phyloP scores from a whole-genome alignment of 2,329 filamentous ascomycete species.

The Leptographium radiaticola region DNA sequence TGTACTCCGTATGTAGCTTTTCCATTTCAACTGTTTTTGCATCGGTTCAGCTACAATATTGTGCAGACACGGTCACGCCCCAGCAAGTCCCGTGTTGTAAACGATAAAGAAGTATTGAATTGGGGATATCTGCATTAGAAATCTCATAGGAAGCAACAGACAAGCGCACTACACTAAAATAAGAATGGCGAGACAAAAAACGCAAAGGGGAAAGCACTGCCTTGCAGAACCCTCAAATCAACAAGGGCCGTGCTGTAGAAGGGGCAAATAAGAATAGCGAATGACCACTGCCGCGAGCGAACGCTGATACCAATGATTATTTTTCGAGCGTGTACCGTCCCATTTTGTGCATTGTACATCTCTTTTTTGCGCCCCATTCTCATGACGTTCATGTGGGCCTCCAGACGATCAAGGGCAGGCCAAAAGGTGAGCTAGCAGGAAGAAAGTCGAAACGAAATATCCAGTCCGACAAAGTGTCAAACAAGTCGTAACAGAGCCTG shows the following conservation, averaged over 20 bases:
- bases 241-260: background rate
- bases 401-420: background rate
- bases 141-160: conserved; percentile 34
- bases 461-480: background rate
- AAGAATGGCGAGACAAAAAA: conserved; percentile 5
- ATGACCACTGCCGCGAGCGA: background rate
- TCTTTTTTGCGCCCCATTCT: background rate
- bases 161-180: conserved; percentile 7
- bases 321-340: background rate
- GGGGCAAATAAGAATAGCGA: background rate
- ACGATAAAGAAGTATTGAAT: conserved; percentile 9
- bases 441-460: background rate
- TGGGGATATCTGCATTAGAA: conserved; percentile 49
- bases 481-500: background rate
- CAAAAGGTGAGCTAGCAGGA: background rate
- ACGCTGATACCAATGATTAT: background rate
- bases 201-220: background rate
- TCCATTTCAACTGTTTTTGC: background rate
- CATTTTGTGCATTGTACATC: background rate
- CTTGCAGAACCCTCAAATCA: background rate
- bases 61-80: background rate
- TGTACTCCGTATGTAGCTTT: background rate
- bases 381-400: background rate
- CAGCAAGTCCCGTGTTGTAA: background rate
- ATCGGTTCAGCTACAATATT: background rate